Evolutionary conservation across 176 grass and related monocot genomes (phyloP).

Genomic region (Puccinellia tenuiflora): DNA sequence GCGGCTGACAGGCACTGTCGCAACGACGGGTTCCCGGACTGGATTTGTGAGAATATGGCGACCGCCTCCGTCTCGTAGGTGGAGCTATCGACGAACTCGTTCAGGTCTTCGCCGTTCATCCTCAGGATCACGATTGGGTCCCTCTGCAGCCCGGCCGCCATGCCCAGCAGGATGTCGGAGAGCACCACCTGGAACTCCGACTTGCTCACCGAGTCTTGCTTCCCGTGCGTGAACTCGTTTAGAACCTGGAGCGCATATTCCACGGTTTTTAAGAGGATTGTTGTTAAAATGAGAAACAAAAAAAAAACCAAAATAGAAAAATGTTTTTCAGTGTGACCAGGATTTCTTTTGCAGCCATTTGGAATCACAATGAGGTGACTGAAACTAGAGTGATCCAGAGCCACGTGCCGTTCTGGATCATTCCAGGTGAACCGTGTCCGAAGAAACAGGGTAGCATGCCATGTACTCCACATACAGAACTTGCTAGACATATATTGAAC

Average conservation of each 20-base stretch:
- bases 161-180: conserved; percentile 66
- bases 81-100: conserved; percentile 48
- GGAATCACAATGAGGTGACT: too few species aligned
- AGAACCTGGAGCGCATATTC: conserved; percentile 39
- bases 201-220: conserved; percentile 66
- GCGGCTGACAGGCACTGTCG: conserved; percentile 41
- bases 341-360: not conserved
- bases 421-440: not conserved
- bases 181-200: conserved; percentile 59
- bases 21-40: conserved; percentile 10
- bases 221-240: conserved; percentile 67
- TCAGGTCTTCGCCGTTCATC: conserved; percentile 81
- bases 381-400: not conserved
- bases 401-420: not conserved
- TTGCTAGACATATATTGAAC: too few species aligned
- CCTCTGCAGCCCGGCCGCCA: conserved; percentile 81
- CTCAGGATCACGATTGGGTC: conserved; percentile 83
- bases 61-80: conserved; percentile 46
- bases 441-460: not conserved
- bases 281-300: not conserved
- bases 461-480: not conserved
- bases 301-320: not conserved
- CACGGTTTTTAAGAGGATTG: not conserved
- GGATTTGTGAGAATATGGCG: conserved; percentile 49
- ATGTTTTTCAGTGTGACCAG: not conserved